phyloP scores from a whole-genome alignment of 148 eudicot genomes.

The Arbutus unedo region DNA sequence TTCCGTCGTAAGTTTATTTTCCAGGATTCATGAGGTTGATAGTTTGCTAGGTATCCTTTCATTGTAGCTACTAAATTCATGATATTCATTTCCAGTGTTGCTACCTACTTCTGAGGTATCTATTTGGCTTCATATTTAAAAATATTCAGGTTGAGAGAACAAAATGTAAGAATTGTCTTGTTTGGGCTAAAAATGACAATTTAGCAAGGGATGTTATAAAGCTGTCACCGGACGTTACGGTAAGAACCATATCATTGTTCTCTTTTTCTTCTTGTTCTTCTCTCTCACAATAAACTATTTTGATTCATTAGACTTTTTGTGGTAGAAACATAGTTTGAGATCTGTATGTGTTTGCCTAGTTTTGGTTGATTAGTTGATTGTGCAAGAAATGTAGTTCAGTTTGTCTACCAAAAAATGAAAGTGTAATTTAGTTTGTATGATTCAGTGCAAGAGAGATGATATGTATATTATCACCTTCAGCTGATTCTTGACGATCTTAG shows the following conservation, averaged over 20 bases:
- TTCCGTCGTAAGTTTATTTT: slow-evolving; percentile 54
- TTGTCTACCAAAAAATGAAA: too few species aligned
- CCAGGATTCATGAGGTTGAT: not conserved
- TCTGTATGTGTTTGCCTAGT: not conserved
- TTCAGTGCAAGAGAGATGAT: not conserved
- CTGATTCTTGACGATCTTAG: not conserved
- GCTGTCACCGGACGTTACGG: slow-evolving; percentile 52
- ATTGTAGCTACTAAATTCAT: not conserved
- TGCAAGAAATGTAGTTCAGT: not conserved
- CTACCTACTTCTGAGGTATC: not conserved
- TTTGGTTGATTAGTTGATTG: not conserved
- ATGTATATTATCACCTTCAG: not conserved
- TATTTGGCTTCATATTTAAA: not conserved
- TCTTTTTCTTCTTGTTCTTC: not conserved
- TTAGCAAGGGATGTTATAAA: slow-evolving; percentile 64
- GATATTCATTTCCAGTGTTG: not conserved
- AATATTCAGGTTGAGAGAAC: slow-evolving; percentile 64
- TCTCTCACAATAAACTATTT: not conserved
- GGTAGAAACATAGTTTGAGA: not conserved
- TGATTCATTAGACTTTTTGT: not conserved
- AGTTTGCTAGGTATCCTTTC: not conserved
- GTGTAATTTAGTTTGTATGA: not conserved
- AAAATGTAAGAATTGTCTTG: slow-evolving; percentile 70
- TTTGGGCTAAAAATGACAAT: slow-evolving; percentile 95
- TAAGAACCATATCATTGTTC: slow-evolving; percentile 23